Base-by-base conservation (phyloP, 208 protist species). In the Angomonas deanei region DNA sequence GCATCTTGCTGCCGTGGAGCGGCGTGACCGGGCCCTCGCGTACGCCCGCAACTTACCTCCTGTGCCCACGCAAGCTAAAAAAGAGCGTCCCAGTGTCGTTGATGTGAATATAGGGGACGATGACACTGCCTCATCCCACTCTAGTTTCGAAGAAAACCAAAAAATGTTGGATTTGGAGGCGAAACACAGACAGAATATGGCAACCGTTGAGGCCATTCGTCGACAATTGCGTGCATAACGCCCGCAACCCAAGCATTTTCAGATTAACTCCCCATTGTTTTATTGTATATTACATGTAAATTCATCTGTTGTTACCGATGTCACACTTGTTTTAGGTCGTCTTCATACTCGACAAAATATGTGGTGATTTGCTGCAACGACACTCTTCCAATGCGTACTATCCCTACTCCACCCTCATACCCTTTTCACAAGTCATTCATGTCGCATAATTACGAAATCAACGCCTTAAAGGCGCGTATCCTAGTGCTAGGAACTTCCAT, bases 131-230 rank as follows among this genome's bases (percentile, higher is more conserved):
- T 52, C 42, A 13, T 33, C 13, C 34, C 46, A 15, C 5, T 39
- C 64, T 30, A 33, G 26, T 19, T 17, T 2, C 4, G 33, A 26
- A 39, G 36, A 27, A 33, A 32, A 53, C 55, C 42, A 50, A n/a
- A 50, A 19, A 23, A 30, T 68, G 10, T 46, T 55, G 6, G 84
- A 94, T 32, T 57, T 94, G 11, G 82, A 91, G 61, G 73, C 78
- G 0, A 60, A 64, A 32, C 88, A 94, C 30, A 39, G 67, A 39
- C 70, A 58, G 46, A 81, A 88, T 39, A 65, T 80, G 52, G 71
- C 64, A 1, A 61, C 76, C 0, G 79, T 91, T 0, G 77, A 79
- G 2, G 47, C 8, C 21, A 86, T 94, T 19, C 78, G 84, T 6
- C 55, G 67, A 26, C 73, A 89, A 27, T 55, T 90, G 30, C 57